Base-by-base conservation (phyloP, 2,329 filamentous ascomycete genomes). In the Neoascochyta sp. region DNA sequence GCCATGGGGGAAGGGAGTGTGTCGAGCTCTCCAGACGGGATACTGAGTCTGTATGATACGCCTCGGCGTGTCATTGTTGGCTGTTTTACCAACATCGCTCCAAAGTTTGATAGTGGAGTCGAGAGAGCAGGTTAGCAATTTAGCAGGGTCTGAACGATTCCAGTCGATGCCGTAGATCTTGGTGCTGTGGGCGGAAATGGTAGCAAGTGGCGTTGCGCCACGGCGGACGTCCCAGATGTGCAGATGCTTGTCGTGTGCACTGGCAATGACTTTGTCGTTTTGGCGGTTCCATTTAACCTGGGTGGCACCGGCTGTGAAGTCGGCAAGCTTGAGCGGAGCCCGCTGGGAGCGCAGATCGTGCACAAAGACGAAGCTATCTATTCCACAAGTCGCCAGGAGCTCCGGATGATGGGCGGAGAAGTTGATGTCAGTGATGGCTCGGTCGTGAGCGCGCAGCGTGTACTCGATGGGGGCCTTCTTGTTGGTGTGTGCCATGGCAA, bases 101-200 rank as follows among this genome's bases (percentile, higher is more conserved):
- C 89, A 95, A 44, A 95, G 84, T 57, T 93, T 94, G 64, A 95
- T 90, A 22, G 83, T 93, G 57, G 83, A 87, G 57, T 95, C 89
- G 27, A 95, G 69, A 1, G 89, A 94, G 62, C 89, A 95, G 3
- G 89, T 95, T 5, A 87, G 79, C 28, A 95, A 70, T 19, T 79
- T 81, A 7, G 78, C 81, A 2, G 78, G 66, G 26, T 80, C 73
- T 9, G 82, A 83, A 29, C 90, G 78, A 55, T 93, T 93, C 90
- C 90, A 95, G 63, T 95, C 90, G 18, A 95, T 72, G 16, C 90
- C 90, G 57, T 95, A 95, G 37, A 95, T 95, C 63, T 95, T 95
- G 20, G 88, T 95, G 17, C 78, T 79, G 52, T 95, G 89, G 0
- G 89, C 90, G 54, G 81, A 80, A 41, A 95, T 93, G 10, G 86